Evolutionary conservation across 345 rosid genomes (phyloP).

Genomic region (Dipteronia dyeriana): DNA sequence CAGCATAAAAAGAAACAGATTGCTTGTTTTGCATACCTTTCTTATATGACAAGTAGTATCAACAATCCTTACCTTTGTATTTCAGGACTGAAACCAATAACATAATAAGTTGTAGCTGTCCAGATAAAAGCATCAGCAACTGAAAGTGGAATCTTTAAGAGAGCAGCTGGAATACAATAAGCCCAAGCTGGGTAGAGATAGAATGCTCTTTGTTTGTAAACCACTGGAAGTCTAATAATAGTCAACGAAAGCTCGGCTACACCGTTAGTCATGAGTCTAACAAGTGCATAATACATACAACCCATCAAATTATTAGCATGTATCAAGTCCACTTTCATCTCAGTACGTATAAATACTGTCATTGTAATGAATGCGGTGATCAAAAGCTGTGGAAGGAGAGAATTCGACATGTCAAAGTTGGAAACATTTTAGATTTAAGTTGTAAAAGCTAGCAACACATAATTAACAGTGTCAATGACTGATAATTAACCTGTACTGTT

Average conservation of each 20-base stretch:
- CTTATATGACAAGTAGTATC: not conserved
- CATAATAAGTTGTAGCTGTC: conserved; percentile 50
- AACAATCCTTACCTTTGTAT: conserved; percentile 32
- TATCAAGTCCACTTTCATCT: conserved; percentile 30
- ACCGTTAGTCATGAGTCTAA: conserved; percentile 47
- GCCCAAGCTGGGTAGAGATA: conserved; percentile 57
- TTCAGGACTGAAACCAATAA: conserved; percentile 53
- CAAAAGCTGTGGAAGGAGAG: conserved; percentile 26
- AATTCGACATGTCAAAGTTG: conserved; percentile 2
- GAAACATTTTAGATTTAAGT: not conserved
- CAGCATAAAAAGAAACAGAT: not conserved
- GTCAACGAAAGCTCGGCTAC: conserved; percentile 51
- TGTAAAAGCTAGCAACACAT: not conserved
- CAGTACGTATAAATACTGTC: conserved; percentile 45
- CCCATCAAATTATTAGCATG: conserved; percentile 47
- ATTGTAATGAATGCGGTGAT: conserved; percentile 35
- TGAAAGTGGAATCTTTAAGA: conserved; percentile 48
- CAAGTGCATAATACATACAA: conserved; percentile 33
- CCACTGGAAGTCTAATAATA: conserved; percentile 41
- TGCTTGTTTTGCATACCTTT: not conserved
- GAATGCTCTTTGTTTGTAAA: conserved; percentile 48
- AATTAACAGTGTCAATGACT: not conserved
- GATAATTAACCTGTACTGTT: conserved; percentile 24
- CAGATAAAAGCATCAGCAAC: conserved; percentile 42
- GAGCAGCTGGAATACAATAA: conserved; percentile 48